These are phyloP conservation scores for Apiotrichum brassicae DNA, from an alignment of 1,284 basidiomycete species.

Conservation along the genomic window DNA sequence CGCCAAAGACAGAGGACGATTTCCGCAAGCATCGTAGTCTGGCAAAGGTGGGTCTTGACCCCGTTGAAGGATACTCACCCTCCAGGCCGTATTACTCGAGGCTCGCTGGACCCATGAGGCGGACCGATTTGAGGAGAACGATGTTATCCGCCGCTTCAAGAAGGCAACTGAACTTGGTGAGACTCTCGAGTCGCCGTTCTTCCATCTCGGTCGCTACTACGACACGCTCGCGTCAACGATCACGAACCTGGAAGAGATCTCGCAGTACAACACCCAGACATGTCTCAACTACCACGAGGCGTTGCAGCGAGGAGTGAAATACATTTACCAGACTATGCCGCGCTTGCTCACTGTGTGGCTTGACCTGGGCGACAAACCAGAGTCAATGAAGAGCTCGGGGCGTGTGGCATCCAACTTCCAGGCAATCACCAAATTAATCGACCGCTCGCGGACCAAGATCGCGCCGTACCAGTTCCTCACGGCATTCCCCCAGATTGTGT, in stretches of 20 bases:
- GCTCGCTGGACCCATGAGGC: slow-evolving; percentile 92
- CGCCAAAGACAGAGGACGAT: slow-evolving; percentile 50
- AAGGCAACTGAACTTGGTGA: slow-evolving; percentile 55
- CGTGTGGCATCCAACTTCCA: slow-evolving; percentile 14
- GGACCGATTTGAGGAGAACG: slow-evolving; percentile 65
- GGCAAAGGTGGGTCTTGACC: slow-evolving; percentile 58
- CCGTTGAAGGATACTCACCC: slow-evolving; percentile 4
- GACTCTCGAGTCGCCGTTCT: slow-evolving; percentile 75
- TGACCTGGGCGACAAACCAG: slow-evolving; percentile 68
- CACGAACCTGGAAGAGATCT: slow-evolving; percentile 14
- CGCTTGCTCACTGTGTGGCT: slow-evolving; percentile 93
- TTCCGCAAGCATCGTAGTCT: slow-evolving; percentile 37
- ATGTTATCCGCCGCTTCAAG: slow-evolving; percentile 59
- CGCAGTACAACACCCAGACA: slow-evolving; percentile 43
- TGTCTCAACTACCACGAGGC: slow-evolving; percentile 65
- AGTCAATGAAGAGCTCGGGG: slow-evolving; percentile 21
- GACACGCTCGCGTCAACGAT: slow-evolving; percentile 50
- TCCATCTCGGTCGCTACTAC: slow-evolving; percentile 79
- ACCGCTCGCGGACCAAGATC: slow-evolving; percentile 55
- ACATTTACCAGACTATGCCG: slow-evolving; percentile 92
- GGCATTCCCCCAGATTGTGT: slow-evolving; percentile 94
- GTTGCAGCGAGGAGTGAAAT: slow-evolving; percentile 82
- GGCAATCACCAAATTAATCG: slow-evolving; percentile 56
- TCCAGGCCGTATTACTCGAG: slow-evolving; percentile 76
- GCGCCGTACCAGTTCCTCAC: slow-evolving; percentile 85